Evolutionary conservation across 108 stramenopile species (phyloP).

Genomic region (Pseudonitzschia multiseries): DNA sequence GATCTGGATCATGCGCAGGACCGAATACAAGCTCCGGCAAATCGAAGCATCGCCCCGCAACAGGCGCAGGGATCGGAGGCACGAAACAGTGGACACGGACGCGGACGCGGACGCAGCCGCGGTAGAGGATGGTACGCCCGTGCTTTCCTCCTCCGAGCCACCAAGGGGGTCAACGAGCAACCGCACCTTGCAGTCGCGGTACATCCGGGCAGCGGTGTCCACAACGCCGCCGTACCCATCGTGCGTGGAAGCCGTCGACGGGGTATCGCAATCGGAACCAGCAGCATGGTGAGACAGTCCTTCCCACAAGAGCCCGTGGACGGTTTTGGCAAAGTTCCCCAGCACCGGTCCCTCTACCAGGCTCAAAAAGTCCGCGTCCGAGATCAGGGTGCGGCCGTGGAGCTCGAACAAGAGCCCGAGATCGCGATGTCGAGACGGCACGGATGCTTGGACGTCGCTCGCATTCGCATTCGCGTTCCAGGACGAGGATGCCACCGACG

Average conservation of each 20-base stretch:
- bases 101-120: background rate
- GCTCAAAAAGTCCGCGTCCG: constrained; percentile 62
- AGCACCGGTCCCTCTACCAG: constrained; percentile 76
- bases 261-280: background rate
- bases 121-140: too few relatives aligned
- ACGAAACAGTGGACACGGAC: background rate
- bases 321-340: constrained; percentile 39
- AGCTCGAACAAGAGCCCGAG: constrained; percentile 40
- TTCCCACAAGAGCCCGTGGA: constrained; percentile 25
- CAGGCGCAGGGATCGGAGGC: constrained; percentile 15
- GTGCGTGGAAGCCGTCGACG: background rate
- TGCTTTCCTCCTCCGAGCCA: background rate
- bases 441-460: too few relatives aligned
- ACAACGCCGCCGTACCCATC: background rate
- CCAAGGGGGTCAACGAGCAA: constrained; percentile 24
- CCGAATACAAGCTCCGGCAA: constrained; percentile 70
- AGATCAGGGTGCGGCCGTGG: constrained; percentile 48
- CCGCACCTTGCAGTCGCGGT: constrained; percentile 55
- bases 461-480: too few relatives aligned
- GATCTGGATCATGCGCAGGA: constrained; percentile 64
- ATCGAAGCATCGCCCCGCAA: constrained; percentile 52
- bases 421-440: too few relatives aligned
- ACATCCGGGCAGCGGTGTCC: constrained; percentile 34
- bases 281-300: background rate
- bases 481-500: constrained; percentile 6